Percentiles rank a stretch among this genome's conserved stretches.
These are phyloP conservation scores for Corylus heterophylla DNA, from an alignment of 306 rosid genomes.

Conservation along the genomic window DNA sequence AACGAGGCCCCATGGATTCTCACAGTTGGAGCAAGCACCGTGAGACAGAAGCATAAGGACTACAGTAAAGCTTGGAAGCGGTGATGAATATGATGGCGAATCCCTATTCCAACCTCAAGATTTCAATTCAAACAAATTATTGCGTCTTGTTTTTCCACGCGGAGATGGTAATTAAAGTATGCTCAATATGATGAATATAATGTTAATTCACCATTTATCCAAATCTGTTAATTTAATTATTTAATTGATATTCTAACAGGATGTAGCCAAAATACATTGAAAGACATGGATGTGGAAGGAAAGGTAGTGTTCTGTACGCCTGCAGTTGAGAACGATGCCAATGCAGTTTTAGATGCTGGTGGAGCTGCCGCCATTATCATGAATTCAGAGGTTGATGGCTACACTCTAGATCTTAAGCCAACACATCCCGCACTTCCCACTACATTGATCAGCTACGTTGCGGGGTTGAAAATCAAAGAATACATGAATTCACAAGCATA, in stretches of 20 bases:
- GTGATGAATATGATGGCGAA: slow-evolving; percentile 45
- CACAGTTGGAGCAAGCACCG: slow-evolving; percentile 54
- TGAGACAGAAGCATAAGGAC: slow-evolving; percentile 59
- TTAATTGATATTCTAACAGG: no score
- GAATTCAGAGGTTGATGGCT: slow-evolving; percentile 15
- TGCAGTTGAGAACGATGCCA: no score
- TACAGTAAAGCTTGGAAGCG: slow-evolving; percentile 47
- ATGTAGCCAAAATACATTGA: slow-evolving; percentile 34
- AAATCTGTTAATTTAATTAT: no score
- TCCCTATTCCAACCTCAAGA: slow-evolving; percentile 34
- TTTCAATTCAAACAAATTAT: slow-evolving; percentile 15
- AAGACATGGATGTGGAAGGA: slow-evolving; percentile 30
- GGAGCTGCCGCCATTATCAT: slow-evolving; percentile 54
- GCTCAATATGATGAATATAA: no score
- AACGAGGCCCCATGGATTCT: slow-evolving; percentile 80
- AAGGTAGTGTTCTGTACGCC: slow-evolving; percentile 15
- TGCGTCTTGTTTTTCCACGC: slow-evolving; percentile 51
- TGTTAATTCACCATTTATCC: no score
- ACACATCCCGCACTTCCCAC: slow-evolving; percentile 43
- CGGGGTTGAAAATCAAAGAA: slow-evolving; percentile 35
- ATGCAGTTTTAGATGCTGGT: slow-evolving; percentile 41
- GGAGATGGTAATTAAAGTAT: slow-evolving; percentile 8
- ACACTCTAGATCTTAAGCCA: slow-evolving; percentile 12
- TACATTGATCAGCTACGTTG: slow-evolving; percentile 34
- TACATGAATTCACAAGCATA: slow-evolving; percentile 37